Evolutionary conservation across 495 filamentous ascomycete species (phyloP), one percentile per base, ranked within the genome.

Genomic region (Elasticomyces elasticus): DNA sequence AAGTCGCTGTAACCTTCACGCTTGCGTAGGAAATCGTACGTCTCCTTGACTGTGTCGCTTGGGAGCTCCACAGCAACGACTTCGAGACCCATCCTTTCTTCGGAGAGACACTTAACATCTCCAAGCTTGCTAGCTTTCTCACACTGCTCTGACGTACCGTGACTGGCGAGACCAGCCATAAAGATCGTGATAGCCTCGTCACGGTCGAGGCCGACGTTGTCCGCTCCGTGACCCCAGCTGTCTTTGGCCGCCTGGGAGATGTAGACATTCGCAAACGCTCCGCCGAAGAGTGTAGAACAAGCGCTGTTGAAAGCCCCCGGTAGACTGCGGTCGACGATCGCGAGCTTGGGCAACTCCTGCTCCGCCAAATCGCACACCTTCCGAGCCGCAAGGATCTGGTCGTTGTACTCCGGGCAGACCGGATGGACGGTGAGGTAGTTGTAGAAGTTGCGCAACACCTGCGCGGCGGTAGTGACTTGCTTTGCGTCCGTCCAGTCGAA

Each of bases 341-440:
- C 60, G 33, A 79, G 75, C 41, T 76, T 71, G 59, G 77, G 76
- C 11, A 89, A 66, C 64, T 97, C 87, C 19, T 72, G 69, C 9
- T 79, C 72, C 12, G 86, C 88, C 23, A 74, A 60, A 24, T 84
- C 77, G 61, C 89, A 95, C 37, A 89, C 65, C 2, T 60, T 64
- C 22, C 83, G 74, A 1, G 89, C 90, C 1, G 72, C 73, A 25
- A 78, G 66, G 47, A 97, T 75, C 56, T 86, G 76, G 0, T 75
- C 72, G 0, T 61, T 70, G 65, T 89, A 83, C 59, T 98, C 92
- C 2, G 85, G 84, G 58, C 87, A 94, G 13, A 94, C 92, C 31
- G 85, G 74, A 61, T 96, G 91, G 52, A 77, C 76, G 12, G 89
- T 72, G 9, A 96, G 74, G 61, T 95, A 98, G 59, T 88, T 89